These are phyloP conservation scores for Apiotrichum gracile DNA, from an alignment of 1,284 basidiomycete species.

Conservation along the genomic window DNA sequence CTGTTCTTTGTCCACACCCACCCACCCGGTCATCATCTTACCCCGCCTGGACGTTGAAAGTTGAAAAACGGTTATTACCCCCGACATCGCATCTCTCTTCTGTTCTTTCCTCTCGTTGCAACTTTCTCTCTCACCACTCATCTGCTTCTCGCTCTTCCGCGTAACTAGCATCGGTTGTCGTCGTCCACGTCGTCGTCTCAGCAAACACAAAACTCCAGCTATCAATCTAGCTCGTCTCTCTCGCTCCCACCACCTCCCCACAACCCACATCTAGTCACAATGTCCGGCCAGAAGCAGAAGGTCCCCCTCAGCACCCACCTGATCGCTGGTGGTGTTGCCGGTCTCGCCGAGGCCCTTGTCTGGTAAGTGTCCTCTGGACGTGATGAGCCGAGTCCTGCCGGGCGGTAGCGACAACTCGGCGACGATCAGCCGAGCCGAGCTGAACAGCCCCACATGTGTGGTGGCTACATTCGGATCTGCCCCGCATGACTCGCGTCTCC, in stretches of 20 bases:
- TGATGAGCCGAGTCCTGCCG: neutral
- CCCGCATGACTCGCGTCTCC: neutral
- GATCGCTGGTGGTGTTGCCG: constrained; percentile 83
- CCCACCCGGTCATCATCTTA: neutral
- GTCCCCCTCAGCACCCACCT: constrained; percentile 77
- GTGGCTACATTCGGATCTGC: neutral
- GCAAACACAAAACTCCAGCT: too few species aligned
- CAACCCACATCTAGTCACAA: constrained; percentile 3
- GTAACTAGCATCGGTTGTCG: constrained; percentile 1
- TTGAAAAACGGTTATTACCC: neutral
- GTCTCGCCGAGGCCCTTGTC: constrained; percentile 77
- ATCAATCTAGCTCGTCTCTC: neutral
- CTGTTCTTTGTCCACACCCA: neutral
- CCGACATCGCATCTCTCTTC: neutral
- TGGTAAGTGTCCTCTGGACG: constrained; percentile 41
- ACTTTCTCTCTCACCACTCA: constrained; percentile 1
- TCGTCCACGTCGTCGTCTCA: neutral
- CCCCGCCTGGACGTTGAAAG: too few species aligned
- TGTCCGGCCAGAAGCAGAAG: constrained; percentile 25
- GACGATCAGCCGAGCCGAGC: too few species aligned
- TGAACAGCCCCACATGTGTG: neutral
- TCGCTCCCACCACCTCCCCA: neutral
- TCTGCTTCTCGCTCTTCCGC: neutral
- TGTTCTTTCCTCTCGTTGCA: constrained; percentile 2
- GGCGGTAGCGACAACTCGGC: neutral